Evolutionary conservation across 2,329 filamentous ascomycete species (phyloP), one percentile per base, ranked within the genome.

Genomic region (Helicocarpus griseus): DNA sequence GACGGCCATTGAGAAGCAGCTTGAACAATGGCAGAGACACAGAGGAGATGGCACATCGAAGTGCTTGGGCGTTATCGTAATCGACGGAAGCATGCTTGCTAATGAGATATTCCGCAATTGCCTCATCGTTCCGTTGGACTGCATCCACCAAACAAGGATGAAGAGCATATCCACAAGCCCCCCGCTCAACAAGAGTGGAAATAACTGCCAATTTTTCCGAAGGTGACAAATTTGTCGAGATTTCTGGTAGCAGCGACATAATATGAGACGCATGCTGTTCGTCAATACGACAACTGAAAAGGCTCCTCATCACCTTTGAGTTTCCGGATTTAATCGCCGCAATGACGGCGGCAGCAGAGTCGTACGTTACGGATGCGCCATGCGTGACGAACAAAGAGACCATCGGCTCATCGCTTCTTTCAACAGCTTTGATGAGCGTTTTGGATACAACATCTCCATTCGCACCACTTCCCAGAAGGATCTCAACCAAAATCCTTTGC

Each of bases 391-490:
- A 65, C n/a, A 82, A 64, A 35, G 65, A 67, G 2, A 78, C 73
- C 73, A 82, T 77, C 38, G 79, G 76, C 51, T 76, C 69, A 53
- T 77, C 80, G 40, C 76, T 73, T 1, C 69, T 70, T 5, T 71
- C 66, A 48, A 73, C 75, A 0, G 78, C 75, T 29, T 74, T 67
- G 5, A 76, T 64, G 0, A 82, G 65, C 0, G 75, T 77, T 28
- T 67, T 64, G 0, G 77, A 71, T 0, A 79, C 64, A 1, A 70
- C 65, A 13, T 78, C 73, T 1, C 80, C 80, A 11, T 70, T 67
- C 1, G 79, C 79, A 0, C 80, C 80, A 1, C 77, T 79, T 49
- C 79, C 81, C 1, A 84, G 68, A 1, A 84, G 60, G 2, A 80
- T 65, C 59, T 83, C 79, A 0, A 76, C 69, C 54, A 83, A 66